Percentiles rank a stretch among this genome's conserved stretches.
These are phyloP conservation scores for Lasiosphaeria ovina DNA, from an alignment of 495 filamentous ascomycete genomes.

Conservation along the genomic window DNA sequence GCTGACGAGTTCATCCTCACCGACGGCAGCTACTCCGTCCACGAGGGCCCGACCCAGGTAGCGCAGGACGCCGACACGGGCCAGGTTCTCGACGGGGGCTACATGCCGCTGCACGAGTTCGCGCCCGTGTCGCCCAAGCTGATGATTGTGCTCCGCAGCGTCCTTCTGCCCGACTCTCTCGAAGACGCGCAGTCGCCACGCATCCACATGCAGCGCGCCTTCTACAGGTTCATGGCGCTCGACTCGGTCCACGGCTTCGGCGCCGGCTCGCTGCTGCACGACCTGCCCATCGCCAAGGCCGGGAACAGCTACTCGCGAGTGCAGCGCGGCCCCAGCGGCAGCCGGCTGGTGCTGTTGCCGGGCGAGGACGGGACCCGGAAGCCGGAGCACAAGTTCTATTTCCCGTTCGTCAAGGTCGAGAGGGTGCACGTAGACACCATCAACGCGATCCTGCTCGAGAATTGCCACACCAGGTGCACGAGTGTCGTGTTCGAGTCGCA, in stretches of 20 bases:
- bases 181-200: slow-evolving; percentile 23
- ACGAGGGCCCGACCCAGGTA: slow-evolving; percentile 43
- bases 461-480: slow-evolving; percentile 23
- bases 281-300: slow-evolving; percentile 42
- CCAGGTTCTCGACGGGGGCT: slow-evolving; percentile 1
- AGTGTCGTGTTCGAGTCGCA: slow-evolving; percentile 31
- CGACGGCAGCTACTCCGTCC: slow-evolving; percentile 44
- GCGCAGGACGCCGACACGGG: slow-evolving; percentile 23
- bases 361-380: slow-evolving; percentile 17
- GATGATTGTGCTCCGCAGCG: slow-evolving; percentile 46
- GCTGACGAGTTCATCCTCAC: slow-evolving; percentile 52
- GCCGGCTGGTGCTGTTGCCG: slow-evolving; percentile 14
- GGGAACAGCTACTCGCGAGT: slow-evolving; percentile 38
- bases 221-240: neutral
- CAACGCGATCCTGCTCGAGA: slow-evolving; percentile 44
- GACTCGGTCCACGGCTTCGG: slow-evolving; percentile 8
- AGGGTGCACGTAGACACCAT: slow-evolving; percentile 40
- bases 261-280: slow-evolving; percentile 27
- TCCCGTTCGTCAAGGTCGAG: slow-evolving; percentile 37
- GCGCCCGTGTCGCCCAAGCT: slow-evolving; percentile 50
- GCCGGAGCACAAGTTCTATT: slow-evolving; percentile 37
- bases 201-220: slow-evolving; percentile 13
- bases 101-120: slow-evolving; percentile 39
- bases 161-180: slow-evolving; percentile 24
- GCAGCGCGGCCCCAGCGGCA: too few species aligned